Base-by-base conservation (phyloP, 805 yeast species). In the Candida arabinofermentans region DNA sequence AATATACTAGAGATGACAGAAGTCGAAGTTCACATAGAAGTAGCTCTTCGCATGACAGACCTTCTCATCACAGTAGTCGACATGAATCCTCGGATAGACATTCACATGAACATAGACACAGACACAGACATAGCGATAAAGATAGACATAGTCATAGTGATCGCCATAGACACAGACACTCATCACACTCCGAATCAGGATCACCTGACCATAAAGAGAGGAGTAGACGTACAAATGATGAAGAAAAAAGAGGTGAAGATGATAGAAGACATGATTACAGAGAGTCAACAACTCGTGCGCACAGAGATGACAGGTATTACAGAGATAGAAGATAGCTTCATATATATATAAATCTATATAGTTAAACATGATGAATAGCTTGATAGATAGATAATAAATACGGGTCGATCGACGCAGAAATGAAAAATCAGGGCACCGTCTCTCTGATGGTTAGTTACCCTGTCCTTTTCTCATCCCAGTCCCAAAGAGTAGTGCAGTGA, bases 1-100 rank as follows among this genome's bases (percentile, higher is more conserved):
- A n/a, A 14, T 7, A 12, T 23, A 53, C 36, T 40, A 47, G 13
- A 36, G 35, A 6, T 37, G 31, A 21, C 7, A 26, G 22, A 27
- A 34, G 22, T 34, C 29, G 17, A 40, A 36, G 7, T 8, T 34
- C 19, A 29, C 33, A 27, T 17, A 37, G 24, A 18, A 27, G 27
- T n/a, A n/a, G n/a, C n/a, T n/a, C n/a, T n/a, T n/a, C n/a, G 23
- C 13, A 17, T n/a, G 18, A 26, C 12, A 24, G 37, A 26, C 14
- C 29, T 10, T 12, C 21, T 13, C 9, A 12, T 26, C 27, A 18
- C 6, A 4, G 9, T 16, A 26, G 18, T 7, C 24, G 37, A 10
- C 29, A 23, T 26, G n/a, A n/a, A n/a, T n/a, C n/a, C n/a, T n/a
- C n/a, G n/a, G n/a, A n/a, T n/a, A n/a, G n/a, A n/a, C n/a, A n/a